These are phyloP conservation scores for Daedaleopsis sinensis DNA, from an alignment of 768 basidiomycete species.

Conservation along the genomic window DNA sequence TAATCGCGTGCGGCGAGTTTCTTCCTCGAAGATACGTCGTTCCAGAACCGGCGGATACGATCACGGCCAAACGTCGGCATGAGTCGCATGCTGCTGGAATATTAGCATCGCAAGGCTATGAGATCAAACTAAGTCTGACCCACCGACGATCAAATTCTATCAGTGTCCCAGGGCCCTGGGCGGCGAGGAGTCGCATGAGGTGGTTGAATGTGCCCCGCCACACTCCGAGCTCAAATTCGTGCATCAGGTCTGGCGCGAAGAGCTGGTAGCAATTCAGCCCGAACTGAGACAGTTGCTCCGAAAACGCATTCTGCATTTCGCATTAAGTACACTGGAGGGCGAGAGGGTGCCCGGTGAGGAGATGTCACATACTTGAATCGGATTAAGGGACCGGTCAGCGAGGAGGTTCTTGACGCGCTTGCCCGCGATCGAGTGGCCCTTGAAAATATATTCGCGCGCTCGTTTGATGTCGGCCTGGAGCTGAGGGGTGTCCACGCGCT, in stretches of 20 bases:
- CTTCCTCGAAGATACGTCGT: conserved; percentile 28
- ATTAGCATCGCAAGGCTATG: no score
- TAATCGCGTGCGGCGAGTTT: conserved; percentile 33
- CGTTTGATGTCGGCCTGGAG: background rate
- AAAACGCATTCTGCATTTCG: conserved; percentile 39
- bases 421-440: conserved; percentile 8
- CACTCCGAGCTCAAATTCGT: conserved; percentile 38
- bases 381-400: conserved; percentile 11
- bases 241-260: conserved; percentile 36
- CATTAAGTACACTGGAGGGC: background rate
- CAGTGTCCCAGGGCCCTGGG: background rate
- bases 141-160: conserved; percentile 20
- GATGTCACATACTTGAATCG: conserved; percentile 17
- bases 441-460: conserved; percentile 23
- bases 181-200: conserved; percentile 26
- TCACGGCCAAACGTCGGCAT: conserved; percentile 28
- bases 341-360: background rate
- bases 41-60: conserved; percentile 27
- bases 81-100: conserved; percentile 1
- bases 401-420: conserved; percentile 15
- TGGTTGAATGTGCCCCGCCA: conserved; percentile 35
- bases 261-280: conserved; percentile 31
- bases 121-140: background rate
- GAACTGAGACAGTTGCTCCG: conserved; percentile 13
- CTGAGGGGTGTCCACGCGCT: conserved; percentile 7